These are phyloP conservation scores for Panellus pusillus DNA, from an alignment of 768 basidiomycete species.

Conservation along the genomic window DNA sequence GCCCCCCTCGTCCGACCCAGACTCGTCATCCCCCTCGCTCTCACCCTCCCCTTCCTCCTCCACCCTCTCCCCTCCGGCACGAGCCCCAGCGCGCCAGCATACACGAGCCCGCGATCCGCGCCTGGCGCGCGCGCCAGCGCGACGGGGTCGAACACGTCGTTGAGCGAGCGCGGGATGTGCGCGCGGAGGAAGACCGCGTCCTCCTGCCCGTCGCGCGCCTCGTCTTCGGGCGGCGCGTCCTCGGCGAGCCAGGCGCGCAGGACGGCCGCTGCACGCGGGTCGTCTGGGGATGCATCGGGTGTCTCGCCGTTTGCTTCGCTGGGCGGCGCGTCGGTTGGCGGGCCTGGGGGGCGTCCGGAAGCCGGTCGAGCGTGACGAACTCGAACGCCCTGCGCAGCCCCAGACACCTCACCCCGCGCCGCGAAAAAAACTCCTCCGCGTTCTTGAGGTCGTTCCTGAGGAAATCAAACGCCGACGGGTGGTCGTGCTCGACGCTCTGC, in stretches of 20 bases:
- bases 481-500: conserved; percentile 98
- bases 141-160: conserved; percentile 94
- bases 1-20: conserved; percentile 29
- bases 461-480: conserved; percentile 95
- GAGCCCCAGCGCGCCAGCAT: conserved; percentile 83
- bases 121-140: conserved; percentile 73
- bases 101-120: conserved; percentile 75
- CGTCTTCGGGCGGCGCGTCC: conserved; percentile 16
- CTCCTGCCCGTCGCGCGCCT: conserved; percentile 53
- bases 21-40: conserved; percentile 20
- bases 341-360: conserved; percentile 35
- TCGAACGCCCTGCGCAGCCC: conserved; percentile 86
- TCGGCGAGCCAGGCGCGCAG: conserved; percentile 20
- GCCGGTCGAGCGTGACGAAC: conserved; percentile 69
- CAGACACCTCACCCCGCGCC: conserved; percentile 71
- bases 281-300: background rate
- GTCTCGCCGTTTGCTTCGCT: background rate
- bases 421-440: conserved; percentile 87
- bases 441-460: conserved; percentile 90
- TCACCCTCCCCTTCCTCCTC: conserved; percentile 26
- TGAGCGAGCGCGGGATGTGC: conserved; percentile 90
- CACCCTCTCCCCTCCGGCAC: conserved; percentile 32
- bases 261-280: conserved; percentile 17
- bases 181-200: conserved; percentile 88
- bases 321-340: conserved; percentile 15